Percentiles rank a stretch among this genome's conserved stretches.
phyloP scores from a whole-genome alignment of 108 stramenopile species.

The Nannochloropsis oceanica region DNA sequence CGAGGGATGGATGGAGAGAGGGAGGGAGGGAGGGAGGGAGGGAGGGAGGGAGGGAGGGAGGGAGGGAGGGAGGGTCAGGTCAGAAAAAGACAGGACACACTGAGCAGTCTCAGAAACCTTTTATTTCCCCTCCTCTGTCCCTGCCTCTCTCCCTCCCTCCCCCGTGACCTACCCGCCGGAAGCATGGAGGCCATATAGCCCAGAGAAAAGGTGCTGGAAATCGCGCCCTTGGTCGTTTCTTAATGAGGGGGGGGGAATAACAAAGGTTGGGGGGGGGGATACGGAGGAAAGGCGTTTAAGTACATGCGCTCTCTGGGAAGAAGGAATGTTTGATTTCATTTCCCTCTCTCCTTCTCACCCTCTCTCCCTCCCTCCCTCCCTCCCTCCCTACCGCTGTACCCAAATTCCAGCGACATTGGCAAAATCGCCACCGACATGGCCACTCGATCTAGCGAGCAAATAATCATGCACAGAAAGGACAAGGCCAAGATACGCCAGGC shows the following conservation, averaged over 20 bases:
- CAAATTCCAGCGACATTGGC: conserved; percentile 58
- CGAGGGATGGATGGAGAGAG: not conserved
- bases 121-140: too few relatives aligned
- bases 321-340: not conserved
- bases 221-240: not conserved
- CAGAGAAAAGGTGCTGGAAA: conserved; percentile 54
- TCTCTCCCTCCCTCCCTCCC: not conserved
- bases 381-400: conserved; percentile 46
- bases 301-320: not conserved
- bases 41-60: not conserved
- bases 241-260: not conserved
- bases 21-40: not conserved
- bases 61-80: not conserved
- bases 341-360: not conserved
- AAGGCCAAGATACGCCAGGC: conserved; percentile 7
- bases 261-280: not conserved
- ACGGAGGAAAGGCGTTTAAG: not conserved
- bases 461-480: conserved; percentile 26
- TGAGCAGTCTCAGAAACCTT: too few relatives aligned
- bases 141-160: not conserved
- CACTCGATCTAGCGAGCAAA: conserved; percentile 41
- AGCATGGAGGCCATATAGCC: conserved; percentile 65
- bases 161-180: conserved; percentile 28
- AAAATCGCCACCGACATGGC: conserved; percentile 75
- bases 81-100: not conserved